Evolutionary conservation across 2,329 filamentous ascomycete species (phyloP), one percentile per base, ranked within the genome.

Genomic region (Colletotrichum siamense): DNA sequence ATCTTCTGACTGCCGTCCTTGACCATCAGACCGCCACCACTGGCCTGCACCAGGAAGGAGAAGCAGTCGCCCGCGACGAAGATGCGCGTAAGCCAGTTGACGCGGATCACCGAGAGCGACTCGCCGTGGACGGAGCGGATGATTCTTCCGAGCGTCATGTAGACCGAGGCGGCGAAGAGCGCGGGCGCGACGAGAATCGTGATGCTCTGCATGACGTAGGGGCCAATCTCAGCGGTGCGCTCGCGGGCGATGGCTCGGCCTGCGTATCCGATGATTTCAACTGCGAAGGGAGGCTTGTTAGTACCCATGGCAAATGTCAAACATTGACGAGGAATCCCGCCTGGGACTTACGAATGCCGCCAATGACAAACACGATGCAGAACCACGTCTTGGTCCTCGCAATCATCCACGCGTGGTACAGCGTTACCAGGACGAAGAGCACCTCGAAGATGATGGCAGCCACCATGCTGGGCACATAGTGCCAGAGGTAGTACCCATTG

Each of bases 41-140:
- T 83, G 16, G 83, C 84, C 80, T 92, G 91, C 5, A 91, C 81
- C 4, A 87, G 36, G 79, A 92, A 89, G 3, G 88, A 89, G 8
- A 91, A 65, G 5, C 92, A 80, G 77, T 92, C 91, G 39, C 90
- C 89, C 8, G 81, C 67, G 6, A 93, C 90, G 75, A 92, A 92
- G 44, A 89, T 83, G 70, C 86, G 89, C 5, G 90, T 92, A 8
- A 92, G 81, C 85, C 87, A 88, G 9, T 75, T 77, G 22, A 82
- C 78, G 8, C 76, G 81, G 24, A 87, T 81, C 36, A 86, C 66
- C 3, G 84, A 83, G 70, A 82, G 81, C 1, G 78, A 68, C 69
- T 85, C 82, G 30, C 82, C 85, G 28, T 83, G 82, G 6, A 87
- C 82, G 63, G 84, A 82, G 16, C 80, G 80, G 69, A 89, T 86